A percentile compares a stretch with the other conserved stretches of the same genome.
These are phyloP conservation scores for Kwoniella sp. DNA, from an alignment of 768 basidiomycete species.

Conservation along the genomic window DNA sequence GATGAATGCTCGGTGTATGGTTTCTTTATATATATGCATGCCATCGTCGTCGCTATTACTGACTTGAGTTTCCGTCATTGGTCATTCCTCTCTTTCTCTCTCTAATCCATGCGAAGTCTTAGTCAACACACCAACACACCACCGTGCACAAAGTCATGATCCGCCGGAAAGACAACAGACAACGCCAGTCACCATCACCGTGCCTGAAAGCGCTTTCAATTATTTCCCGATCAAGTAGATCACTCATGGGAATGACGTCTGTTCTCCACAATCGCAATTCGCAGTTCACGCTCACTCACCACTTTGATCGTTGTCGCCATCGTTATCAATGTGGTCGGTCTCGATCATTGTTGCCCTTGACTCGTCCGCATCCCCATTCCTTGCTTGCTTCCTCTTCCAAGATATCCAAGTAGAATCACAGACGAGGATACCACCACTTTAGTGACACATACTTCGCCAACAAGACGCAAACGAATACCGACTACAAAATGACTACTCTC, in stretches of 20 bases:
- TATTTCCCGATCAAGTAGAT: neutral
- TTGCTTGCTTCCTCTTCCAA: neutral
- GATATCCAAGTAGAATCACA: too few species aligned
- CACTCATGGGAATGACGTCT: neutral
- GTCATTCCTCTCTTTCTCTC: too few species aligned
- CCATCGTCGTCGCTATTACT: neutral
- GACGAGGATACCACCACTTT: too few species aligned
- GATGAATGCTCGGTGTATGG: too few species aligned
- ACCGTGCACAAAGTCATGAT: too few species aligned
- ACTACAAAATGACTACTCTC: constrained; percentile 44
- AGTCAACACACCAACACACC: neutral
- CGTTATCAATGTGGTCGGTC: neutral
- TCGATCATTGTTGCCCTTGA: neutral
- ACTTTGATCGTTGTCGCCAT: neutral
- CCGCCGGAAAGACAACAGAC: neutral
- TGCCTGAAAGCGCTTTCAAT: neutral
- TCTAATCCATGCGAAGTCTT: neutral
- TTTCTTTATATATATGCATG: neutral
- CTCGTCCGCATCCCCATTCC: neutral
- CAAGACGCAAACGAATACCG: neutral
- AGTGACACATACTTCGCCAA: too few species aligned
- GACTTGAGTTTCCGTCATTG: too few species aligned
- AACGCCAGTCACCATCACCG: constrained; percentile 1
- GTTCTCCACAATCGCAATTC: neutral
- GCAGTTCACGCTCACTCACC: too few species aligned